Base-by-base conservation (phyloP, 176 grass and related monocot species). In the Tuctoria greenei region DNA sequence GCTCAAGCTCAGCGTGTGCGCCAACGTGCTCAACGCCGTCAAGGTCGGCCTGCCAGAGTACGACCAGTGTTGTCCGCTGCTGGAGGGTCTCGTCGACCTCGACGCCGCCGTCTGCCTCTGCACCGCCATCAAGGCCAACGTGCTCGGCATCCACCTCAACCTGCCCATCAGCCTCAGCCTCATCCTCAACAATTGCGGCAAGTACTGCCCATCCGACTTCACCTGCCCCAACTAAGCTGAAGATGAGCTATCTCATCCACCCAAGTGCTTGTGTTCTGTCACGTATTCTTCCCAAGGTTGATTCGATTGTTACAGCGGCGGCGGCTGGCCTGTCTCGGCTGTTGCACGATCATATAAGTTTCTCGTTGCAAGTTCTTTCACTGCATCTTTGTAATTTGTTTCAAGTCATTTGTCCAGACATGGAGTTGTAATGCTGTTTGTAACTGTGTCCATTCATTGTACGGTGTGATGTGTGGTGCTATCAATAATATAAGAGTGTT, bases 21-120 rank as follows among this genome's bases (percentile, higher is more conserved):
- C 82, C 66, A 78, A 74, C 56, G 24, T 75, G 24, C 58, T 76
- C 6, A 41, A 10, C 25, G 25, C 35, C 21, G 41, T 80, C 66
- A 61, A 70, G 12, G 2, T 80, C 41, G 67, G 34, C 17, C 10
- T 69, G 8, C 66, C 67, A 0, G 1, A 11, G 6, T 4, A 14
- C n/a, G 20, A 63, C 0, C n/a, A 50, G 21, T 81, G 78, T 43
- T 86, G 84, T 55, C 16, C 73, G 5, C 54, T 65, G 55, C 77
- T 75, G 25, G 0, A 20, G 2, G 40, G 67, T 4, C 50, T 52
- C 12, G 46, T 40, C 12, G 47, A 64, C 41, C 31, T 64, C 24
- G 79, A 82, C 31, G 47, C 74, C 40, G 44, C 85, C 36, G 31
- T 74, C 0, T 66, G 75, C 67, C 84, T 80, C 45, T 76, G 70